Percentiles rank a stretch among this genome's conserved stretches.
Evolutionary conservation across 352 stramenopile species (phyloP).

Genomic region (Globisporangium nagaii): DNA sequence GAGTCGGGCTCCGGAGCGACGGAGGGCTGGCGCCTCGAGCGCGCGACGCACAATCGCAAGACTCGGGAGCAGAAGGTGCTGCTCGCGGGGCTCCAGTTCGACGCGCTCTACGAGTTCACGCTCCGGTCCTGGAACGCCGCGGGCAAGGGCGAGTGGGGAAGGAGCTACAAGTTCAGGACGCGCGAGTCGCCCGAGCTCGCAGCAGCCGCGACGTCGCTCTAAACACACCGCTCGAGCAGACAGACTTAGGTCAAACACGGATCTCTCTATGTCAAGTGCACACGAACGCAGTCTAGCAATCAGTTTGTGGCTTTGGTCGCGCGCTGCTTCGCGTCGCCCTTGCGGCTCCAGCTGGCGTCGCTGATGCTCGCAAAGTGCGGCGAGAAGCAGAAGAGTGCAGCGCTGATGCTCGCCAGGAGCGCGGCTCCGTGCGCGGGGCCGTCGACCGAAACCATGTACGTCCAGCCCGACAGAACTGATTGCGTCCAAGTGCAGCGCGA

Average conservation of each 20-base stretch:
- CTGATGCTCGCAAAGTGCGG: constrained; percentile 44
- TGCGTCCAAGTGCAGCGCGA: too few species aligned
- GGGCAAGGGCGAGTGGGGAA: constrained; percentile 55
- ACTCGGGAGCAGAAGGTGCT: constrained; percentile 25
- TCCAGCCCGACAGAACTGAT: constrained; percentile 74
- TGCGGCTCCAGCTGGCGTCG: constrained; percentile 12
- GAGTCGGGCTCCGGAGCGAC: neutral
- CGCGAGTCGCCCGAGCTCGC: constrained; percentile 23
- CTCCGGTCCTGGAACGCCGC: constrained; percentile 54
- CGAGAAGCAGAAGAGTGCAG: constrained; percentile 60
- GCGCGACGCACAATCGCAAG: constrained; percentile 37
- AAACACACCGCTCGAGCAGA: neutral
- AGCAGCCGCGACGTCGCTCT: neutral
- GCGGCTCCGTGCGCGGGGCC: constrained; percentile 63
- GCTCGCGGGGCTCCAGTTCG: constrained; percentile 53
- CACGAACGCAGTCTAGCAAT: neutral
- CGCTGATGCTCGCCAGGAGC: constrained; percentile 49
- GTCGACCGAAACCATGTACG: constrained; percentile 64
- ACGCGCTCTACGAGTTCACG: constrained; percentile 51
- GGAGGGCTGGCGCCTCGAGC: constrained; percentile 35
- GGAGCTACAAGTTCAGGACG: constrained; percentile 33
- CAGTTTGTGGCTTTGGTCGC: constrained; percentile 34
- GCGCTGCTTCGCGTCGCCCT: constrained; percentile 12
- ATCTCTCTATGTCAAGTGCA: neutral
- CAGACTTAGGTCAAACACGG: neutral